Percentiles rank a stretch among this genome's conserved stretches.
Conservation (phyloP, 2,329 filamentous ascomycete species). For the Penicillium sp. region DNA sequence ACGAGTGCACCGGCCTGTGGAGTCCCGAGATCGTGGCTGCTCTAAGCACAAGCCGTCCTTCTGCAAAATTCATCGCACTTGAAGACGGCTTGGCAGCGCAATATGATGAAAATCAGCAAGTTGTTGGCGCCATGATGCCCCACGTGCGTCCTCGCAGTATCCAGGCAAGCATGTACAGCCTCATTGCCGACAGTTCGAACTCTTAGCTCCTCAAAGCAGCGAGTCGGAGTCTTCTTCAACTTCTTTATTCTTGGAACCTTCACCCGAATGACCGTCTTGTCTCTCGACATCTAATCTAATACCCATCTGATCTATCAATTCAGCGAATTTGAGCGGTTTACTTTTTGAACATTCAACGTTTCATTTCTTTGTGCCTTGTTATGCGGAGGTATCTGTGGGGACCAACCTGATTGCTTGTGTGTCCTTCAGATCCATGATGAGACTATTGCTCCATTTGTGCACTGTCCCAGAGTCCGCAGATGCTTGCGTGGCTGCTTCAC, state of each 20-base stretch:
- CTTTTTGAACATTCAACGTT: not conserved
- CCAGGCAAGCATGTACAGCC: not conserved
- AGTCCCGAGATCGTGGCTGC: slow-evolving; percentile 64
- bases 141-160: slow-evolving; percentile 1
- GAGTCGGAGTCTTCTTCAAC: not conserved
- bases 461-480: not conserved
- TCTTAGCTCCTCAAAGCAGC: not conserved
- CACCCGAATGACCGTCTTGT: not conserved
- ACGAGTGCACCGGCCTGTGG: slow-evolving; percentile 68
- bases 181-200: not conserved
- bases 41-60: slow-evolving; percentile 59
- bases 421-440: not conserved
- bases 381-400: not conserved
- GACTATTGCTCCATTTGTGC: not conserved
- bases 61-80: slow-evolving; percentile 60
- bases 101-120: not conserved
- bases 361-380: not conserved
- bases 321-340: not conserved
- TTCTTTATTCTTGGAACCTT: not conserved
- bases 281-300: not conserved
- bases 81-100: slow-evolving; percentile 55
- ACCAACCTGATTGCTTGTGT: not conserved
- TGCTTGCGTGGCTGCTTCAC: not conserved
- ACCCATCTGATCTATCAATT: not conserved
- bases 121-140: not conserved